Conservation (phyloP, 805 yeast species). For the Teunomyces pallodes region DNA sequence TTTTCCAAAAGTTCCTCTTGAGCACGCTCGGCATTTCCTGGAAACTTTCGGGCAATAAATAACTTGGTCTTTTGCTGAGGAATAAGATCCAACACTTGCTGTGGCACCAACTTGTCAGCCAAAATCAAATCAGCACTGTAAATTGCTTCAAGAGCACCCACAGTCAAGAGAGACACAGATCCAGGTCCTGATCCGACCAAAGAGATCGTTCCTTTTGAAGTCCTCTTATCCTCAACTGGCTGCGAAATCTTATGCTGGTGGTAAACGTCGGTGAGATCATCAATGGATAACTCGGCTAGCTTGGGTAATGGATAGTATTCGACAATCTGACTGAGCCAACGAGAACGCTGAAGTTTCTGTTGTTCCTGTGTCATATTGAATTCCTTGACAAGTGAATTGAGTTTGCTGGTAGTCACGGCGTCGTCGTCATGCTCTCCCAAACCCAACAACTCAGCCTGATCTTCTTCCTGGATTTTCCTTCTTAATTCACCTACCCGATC, state of each 20-base stretch:
- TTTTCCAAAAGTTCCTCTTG: conserved; percentile 77
- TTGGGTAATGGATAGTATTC: conserved; percentile 81
- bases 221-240: conserved; percentile 3
- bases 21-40: conserved; percentile 94
- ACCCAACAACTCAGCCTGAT: conserved; percentile 32
- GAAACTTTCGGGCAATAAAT: conserved; percentile 90
- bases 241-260: conserved; percentile 14
- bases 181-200: conserved; percentile 98
- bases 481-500: conserved; percentile 67
- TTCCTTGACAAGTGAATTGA: conserved; percentile 64
- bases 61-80: conserved; percentile 66
- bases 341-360: conserved; percentile 56
- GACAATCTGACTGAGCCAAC: conserved; percentile 88
- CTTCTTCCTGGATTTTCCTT: conserved; percentile 51
- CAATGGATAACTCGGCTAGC: conserved; percentile 58
- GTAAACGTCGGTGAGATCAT: conserved; percentile 51
- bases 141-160: conserved; percentile 82
- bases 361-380: conserved; percentile 52
- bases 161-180: conserved; percentile 71
- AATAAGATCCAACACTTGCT: conserved; percentile 76
- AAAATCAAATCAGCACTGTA: conserved; percentile 77
- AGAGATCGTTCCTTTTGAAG: conserved; percentile 55
- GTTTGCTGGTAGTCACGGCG: conserved; percentile 53
- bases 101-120: conserved; percentile 92
- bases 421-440: conserved; percentile 68